Evolutionary conservation across 2,329 filamentous ascomycete genomes (phyloP).

Genomic region (Calcarisporium arbuscula): DNA sequence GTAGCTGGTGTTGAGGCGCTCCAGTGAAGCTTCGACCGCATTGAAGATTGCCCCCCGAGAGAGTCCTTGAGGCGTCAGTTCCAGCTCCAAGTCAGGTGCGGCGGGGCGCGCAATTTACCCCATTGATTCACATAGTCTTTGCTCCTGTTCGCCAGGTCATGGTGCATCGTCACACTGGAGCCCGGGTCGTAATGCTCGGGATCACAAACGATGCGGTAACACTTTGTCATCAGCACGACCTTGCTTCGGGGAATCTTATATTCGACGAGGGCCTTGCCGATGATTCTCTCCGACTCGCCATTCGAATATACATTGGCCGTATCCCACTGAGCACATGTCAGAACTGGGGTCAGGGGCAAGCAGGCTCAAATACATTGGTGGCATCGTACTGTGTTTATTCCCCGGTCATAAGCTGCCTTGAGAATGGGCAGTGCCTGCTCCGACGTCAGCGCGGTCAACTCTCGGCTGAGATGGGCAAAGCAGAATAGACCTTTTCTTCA

Average conservation of each 20-base stretch:
- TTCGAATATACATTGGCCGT: slow-evolving; percentile 51
- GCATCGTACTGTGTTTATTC: slow-evolving; percentile 13
- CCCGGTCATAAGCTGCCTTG: slow-evolving; percentile 13
- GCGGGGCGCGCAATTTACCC: too few species aligned
- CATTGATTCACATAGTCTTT: too few species aligned
- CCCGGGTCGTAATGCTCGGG: too few species aligned
- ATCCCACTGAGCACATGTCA: slow-evolving; percentile 25
- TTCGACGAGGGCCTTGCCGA: slow-evolving; percentile 52
- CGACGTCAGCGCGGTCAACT: too few species aligned
- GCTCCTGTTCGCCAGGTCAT: too few species aligned
- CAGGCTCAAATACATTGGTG: background rate
- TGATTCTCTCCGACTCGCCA: slow-evolving; percentile 44
- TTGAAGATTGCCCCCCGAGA: slow-evolving; percentile 59
- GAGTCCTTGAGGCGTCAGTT: too few species aligned
- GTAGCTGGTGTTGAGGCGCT: slow-evolving; percentile 45
- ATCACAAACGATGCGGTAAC: slow-evolving; percentile 42
- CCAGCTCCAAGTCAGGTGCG: too few species aligned
- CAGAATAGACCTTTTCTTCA: slow-evolving; percentile 6
- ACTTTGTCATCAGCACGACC: slow-evolving; percentile 54
- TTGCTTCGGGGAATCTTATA: slow-evolving; percentile 50
- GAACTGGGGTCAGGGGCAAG: background rate
- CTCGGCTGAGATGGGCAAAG: too few species aligned
- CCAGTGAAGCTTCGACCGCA: slow-evolving; percentile 52
- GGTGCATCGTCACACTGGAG: too few species aligned
- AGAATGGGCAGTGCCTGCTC: slow-evolving; percentile 8